Evolutionary conservation across 2,329 filamentous ascomycete species (phyloP).

Genomic region (Stemphylium lycopersici): DNA sequence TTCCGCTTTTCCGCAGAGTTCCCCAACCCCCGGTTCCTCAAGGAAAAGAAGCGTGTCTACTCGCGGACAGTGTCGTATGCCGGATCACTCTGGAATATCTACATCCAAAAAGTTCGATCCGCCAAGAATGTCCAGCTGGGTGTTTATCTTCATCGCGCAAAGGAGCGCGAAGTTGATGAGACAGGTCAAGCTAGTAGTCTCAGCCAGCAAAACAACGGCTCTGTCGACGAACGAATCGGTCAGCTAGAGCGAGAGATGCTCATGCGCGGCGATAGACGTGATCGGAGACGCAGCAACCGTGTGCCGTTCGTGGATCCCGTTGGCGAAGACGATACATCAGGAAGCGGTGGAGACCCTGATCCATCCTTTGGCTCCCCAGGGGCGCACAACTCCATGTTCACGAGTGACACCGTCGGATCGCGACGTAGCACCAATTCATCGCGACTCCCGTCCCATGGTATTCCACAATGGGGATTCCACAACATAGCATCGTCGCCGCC

Average conservation of each 20-base stretch:
- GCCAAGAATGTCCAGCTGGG: constrained; percentile 63
- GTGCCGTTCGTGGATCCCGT: constrained; percentile 29
- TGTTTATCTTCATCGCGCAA: constrained; percentile 65
- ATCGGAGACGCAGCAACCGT: constrained; percentile 38
- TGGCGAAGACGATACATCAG: constrained; percentile 52
- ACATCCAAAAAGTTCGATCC: constrained; percentile 64
- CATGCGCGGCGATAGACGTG: constrained; percentile 48
- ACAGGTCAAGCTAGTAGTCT: constrained; percentile 47
- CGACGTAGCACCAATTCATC: constrained; percentile 25
- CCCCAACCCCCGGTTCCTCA: constrained; percentile 60
- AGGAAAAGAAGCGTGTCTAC: constrained; percentile 65
- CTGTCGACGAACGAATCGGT: constrained; percentile 61
- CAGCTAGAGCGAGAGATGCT: constrained; percentile 61
- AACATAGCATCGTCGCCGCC: constrained; percentile 22
- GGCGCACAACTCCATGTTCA: constrained; percentile 31
- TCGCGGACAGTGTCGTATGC: constrained; percentile 65
- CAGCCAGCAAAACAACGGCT: constrained; percentile 48
- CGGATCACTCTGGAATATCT: constrained; percentile 66
- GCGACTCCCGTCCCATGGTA: constrained; percentile 21
- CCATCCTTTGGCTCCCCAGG: constrained; percentile 39
- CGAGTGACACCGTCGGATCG: constrained; percentile 23
- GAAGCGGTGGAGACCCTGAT: constrained; percentile 55
- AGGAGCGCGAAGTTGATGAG: constrained; percentile 60
- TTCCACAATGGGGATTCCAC: constrained; percentile 21
- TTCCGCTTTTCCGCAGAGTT: constrained; percentile 66